Evolutionary conservation across 139 green algal species (phyloP).

Genomic region (Coelastrella sp.): DNA sequence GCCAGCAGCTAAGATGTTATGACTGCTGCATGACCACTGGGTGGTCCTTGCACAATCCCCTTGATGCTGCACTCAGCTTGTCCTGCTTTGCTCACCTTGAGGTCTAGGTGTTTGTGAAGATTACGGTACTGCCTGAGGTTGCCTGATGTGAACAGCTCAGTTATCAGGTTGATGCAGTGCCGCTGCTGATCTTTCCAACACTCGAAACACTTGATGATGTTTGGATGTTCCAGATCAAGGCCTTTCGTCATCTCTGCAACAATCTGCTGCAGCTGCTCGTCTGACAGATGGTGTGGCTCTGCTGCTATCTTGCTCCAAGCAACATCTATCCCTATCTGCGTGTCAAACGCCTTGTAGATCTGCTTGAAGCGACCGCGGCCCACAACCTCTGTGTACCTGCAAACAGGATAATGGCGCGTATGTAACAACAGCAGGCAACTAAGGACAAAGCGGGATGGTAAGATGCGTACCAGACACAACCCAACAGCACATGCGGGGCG

Average conservation of each 20-base stretch:
- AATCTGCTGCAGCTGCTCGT: conserved; percentile 76
- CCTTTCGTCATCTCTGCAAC: conserved; percentile 84
- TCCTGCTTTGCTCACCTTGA: conserved; percentile 37
- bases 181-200: conserved; percentile 82
- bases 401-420: background rate
- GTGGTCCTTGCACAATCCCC: background rate
- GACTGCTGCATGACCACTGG: background rate
- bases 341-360: conserved; percentile 86
- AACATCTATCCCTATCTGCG: conserved; percentile 89
- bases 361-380: conserved; percentile 88
- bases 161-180: conserved; percentile 93
- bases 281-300: conserved; percentile 65
- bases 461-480: background rate
- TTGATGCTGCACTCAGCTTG: background rate
- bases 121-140: conserved; percentile 91
- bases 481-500: background rate
- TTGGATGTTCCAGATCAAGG: conserved; percentile 87
- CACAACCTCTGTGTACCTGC: conserved; percentile 74
- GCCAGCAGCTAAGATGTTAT: background rate
- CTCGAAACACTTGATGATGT: conserved; percentile 91
- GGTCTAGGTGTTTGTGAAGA: conserved; percentile 84
- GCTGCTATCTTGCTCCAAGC: conserved; percentile 91
- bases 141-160: conserved; percentile 93
- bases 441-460: background rate
- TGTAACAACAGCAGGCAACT: conserved; percentile 4